Evolutionary conservation across 805 yeast species (phyloP).

Genomic region (Candida nitratophila): DNA sequence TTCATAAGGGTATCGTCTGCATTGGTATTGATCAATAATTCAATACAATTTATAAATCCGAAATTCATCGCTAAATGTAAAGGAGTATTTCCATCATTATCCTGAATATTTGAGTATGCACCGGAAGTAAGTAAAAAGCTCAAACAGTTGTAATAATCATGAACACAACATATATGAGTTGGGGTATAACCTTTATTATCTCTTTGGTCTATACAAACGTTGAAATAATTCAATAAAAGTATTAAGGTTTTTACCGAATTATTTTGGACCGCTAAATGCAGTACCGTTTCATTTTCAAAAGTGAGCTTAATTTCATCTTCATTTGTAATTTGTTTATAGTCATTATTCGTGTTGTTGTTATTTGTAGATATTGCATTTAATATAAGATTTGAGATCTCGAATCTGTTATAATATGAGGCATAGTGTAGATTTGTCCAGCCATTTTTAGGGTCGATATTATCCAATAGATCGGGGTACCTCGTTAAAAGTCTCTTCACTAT

Average conservation of each 20-base stretch:
- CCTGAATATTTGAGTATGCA: conserved; percentile 68
- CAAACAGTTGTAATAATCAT: conserved; percentile 57
- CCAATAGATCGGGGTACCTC: conserved; percentile 61
- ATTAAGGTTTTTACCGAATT: conserved; percentile 60
- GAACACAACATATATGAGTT: conserved; percentile 58
- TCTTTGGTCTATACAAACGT: conserved; percentile 37
- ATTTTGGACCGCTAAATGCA: conserved; percentile 60
- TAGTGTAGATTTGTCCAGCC: conserved; percentile 86
- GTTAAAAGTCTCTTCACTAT: conserved; percentile 60
- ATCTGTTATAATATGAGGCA: conserved; percentile 69
- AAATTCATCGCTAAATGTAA: conserved; percentile 75
- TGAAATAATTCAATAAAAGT: conserved; percentile 58
- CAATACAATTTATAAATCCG: conserved; percentile 53
- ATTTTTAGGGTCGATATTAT: conserved; percentile 57
- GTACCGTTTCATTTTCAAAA: conserved; percentile 53
- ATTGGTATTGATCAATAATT: conserved; percentile 41
- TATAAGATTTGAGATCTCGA: conserved; percentile 37
- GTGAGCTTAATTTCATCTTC: conserved; percentile 34
- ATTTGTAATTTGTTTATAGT: conserved; percentile 22
- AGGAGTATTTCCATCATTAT: conserved; percentile 73
- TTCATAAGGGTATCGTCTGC: conserved; percentile 45
- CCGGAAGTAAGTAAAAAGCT: conserved; percentile 63
- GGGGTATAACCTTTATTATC: conserved; percentile 50
- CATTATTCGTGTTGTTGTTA: not conserved
- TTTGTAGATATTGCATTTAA: conserved; percentile 7